phyloP scores from a whole-genome alignment of 805 yeast genomes.

The Kuraishia borneana region DNA sequence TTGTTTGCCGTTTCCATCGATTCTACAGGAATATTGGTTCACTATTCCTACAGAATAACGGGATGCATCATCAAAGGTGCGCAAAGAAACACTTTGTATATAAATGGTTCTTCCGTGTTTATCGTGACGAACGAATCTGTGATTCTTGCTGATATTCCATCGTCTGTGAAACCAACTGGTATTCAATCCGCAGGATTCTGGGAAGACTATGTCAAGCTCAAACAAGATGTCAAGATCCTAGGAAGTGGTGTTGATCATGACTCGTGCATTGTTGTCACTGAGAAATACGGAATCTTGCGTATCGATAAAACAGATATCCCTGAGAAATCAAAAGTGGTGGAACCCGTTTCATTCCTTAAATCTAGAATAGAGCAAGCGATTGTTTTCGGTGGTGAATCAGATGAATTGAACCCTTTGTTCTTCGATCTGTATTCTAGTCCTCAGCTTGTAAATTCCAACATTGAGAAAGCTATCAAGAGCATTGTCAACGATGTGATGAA shows the following conservation, averaged over 20 bases:
- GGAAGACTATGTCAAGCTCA: conserved; percentile 71
- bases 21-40: conserved; percentile 37
- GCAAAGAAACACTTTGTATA: conserved; percentile 34
- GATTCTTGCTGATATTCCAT: conserved; percentile 51
- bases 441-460: conserved; percentile 14
- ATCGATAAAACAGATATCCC: conserved; percentile 34
- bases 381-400: conserved; percentile 33
- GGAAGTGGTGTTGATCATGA: conserved; percentile 35
- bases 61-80: conserved; percentile 23
- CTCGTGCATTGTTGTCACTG: conserved; percentile 24
- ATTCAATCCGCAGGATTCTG: conserved; percentile 36
- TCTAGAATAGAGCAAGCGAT: conserved; percentile 81
- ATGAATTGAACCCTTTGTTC: conserved; percentile 29
- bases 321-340: conserved; percentile 4
- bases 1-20: conserved; percentile 44
- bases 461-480: conserved; percentile 37
- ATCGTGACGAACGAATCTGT: conserved; percentile 49
- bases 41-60: conserved; percentile 57
- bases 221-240: conserved; percentile 36
- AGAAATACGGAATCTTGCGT: conserved; percentile 49
- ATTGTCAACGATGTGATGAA: conserved; percentile 46
- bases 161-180: conserved; percentile 20
- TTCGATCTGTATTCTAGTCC: conserved; percentile 18
- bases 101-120: conserved; percentile 53
- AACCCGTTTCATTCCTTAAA: conserved; percentile 28